phyloP scores from a whole-genome alignment of 768 basidiomycete species.

The Podaxis pistillaris region DNA sequence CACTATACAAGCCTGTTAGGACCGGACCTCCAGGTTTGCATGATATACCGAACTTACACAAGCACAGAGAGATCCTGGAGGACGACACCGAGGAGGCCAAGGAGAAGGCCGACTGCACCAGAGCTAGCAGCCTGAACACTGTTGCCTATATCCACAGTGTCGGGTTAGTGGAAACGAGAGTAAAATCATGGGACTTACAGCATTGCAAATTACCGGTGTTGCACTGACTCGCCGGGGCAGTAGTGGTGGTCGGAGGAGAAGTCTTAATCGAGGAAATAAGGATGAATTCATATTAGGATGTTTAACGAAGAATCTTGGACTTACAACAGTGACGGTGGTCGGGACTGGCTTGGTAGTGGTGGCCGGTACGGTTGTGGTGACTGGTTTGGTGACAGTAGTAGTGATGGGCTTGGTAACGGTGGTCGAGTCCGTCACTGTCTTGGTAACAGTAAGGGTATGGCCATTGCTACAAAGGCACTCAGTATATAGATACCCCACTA shows the following conservation, averaged over 20 bases:
- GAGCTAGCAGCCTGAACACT: conserved; percentile 18
- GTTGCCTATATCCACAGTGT: background rate
- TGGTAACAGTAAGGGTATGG: conserved; percentile 17
- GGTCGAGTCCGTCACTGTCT: conserved; percentile 14
- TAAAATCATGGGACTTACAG: conserved; percentile 21
- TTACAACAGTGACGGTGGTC: conserved; percentile 15
- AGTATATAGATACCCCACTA: background rate
- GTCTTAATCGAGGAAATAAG: conserved; percentile 15
- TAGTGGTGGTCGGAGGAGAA: conserved; percentile 19
- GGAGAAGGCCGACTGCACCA: conserved; percentile 18
- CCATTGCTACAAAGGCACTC: background rate
- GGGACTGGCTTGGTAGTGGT: conserved; percentile 17
- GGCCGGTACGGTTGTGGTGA: conserved; percentile 14
- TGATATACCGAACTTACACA: conserved; percentile 20
- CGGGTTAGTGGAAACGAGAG: conserved; percentile 18
- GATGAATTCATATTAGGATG: background rate
- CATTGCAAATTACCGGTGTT: conserved; percentile 27
- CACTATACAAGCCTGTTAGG: conserved; percentile 20
- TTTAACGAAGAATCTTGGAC: background rate
- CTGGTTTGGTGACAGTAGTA: conserved; percentile 13
- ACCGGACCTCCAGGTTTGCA: background rate
- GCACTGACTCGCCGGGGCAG: conserved; percentile 27
- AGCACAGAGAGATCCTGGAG: conserved; percentile 23
- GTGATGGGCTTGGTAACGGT: conserved; percentile 13
- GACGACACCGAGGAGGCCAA: conserved; percentile 32